Conservation (phyloP, 169 alveolate genomes). For the Theileria luwenshuni region DNA sequence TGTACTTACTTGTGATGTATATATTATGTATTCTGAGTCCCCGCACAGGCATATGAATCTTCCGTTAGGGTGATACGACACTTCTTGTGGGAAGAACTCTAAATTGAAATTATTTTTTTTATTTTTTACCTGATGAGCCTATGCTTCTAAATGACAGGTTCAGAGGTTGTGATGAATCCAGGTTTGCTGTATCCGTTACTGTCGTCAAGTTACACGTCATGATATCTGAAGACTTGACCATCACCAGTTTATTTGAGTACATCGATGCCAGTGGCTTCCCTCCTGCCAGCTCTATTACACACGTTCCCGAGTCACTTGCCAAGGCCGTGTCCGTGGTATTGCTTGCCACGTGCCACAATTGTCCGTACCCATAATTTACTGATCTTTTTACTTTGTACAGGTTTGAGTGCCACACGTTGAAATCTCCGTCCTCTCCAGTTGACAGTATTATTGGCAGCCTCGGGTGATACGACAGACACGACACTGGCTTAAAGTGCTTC, state of each 20-base stretch:
- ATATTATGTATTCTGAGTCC: conserved; percentile 95
- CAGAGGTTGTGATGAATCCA: conserved; percentile 41
- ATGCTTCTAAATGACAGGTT: conserved; percentile 72
- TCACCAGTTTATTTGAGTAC: conserved; percentile 91
- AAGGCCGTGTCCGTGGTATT: conserved; percentile 79
- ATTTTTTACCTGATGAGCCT: conserved; percentile 75
- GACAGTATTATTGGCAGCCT: conserved; percentile 91
- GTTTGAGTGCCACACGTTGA: conserved; percentile 94
- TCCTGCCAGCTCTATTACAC: conserved; percentile 94
- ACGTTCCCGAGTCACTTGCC: conserved; percentile 88
- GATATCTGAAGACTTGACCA: conserved; percentile 93
- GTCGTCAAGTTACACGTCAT: conserved; percentile 84
- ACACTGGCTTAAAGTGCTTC: conserved; percentile 92
- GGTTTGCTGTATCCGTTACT: conserved; percentile 30
- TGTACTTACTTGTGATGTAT: conserved; percentile 87
- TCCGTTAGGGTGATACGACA: conserved; percentile 96
- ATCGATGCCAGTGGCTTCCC: conserved; percentile 95
- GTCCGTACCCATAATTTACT: conserved; percentile 90
- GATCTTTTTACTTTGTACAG: conserved; percentile 91
- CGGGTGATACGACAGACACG: conserved; percentile 92
- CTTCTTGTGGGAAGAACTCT: conserved; percentile 91
- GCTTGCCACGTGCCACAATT: conserved; percentile 91
- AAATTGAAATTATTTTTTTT: conserved; percentile 79
- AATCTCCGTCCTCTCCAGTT: conserved; percentile 96
- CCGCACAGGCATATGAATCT: conserved; percentile 94